A percentile compares a stretch with the other conserved stretches of the same genome.
Conservation (phyloP, 1,139 yeast genomes). For the Neolecta irregularis region DNA sequence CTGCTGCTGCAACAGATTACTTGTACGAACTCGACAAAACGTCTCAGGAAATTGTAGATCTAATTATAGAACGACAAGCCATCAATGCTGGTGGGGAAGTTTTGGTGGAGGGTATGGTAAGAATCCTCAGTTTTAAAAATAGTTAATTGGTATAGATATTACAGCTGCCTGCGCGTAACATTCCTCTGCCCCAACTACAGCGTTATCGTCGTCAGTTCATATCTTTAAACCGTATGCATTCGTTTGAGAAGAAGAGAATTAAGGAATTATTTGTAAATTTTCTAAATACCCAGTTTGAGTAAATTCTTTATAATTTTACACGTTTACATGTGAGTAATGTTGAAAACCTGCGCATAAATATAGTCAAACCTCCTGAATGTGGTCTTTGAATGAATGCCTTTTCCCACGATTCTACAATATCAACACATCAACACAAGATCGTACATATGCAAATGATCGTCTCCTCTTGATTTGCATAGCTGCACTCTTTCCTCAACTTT, state of each 20-base stretch:
- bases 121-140: slow-evolving; percentile 22
- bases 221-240: slow-evolving; percentile 61
- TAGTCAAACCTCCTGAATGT: too few species aligned
- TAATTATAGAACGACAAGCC: slow-evolving; percentile 46
- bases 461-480: slow-evolving; percentile 48
- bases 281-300: slow-evolving; percentile 28
- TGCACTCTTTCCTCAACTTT: slow-evolving; percentile 57
- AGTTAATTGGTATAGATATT: background rate
- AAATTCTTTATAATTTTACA: background rate
- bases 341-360: too few species aligned
- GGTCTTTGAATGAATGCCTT: slow-evolving; percentile 71
- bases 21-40: slow-evolving; percentile 62
- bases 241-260: slow-evolving; percentile 45
- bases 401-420: slow-evolving; percentile 73
- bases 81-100: slow-evolving; percentile 37
- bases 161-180: slow-evolving; percentile 46
- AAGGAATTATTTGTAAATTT: slow-evolving; percentile 60
- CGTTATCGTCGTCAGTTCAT: slow-evolving; percentile 72
- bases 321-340: too few species aligned
- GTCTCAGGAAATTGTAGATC: slow-evolving; percentile 48
- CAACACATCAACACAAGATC: slow-evolving; percentile 19
- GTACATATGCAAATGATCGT: slow-evolving; percentile 31
- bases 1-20: slow-evolving; percentile 59
- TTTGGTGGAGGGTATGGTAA: slow-evolving; percentile 26
- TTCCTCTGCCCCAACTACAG: slow-evolving; percentile 66